Conservation (phyloP, 345 rosid genomes). For the Isatis tinctoria region DNA sequence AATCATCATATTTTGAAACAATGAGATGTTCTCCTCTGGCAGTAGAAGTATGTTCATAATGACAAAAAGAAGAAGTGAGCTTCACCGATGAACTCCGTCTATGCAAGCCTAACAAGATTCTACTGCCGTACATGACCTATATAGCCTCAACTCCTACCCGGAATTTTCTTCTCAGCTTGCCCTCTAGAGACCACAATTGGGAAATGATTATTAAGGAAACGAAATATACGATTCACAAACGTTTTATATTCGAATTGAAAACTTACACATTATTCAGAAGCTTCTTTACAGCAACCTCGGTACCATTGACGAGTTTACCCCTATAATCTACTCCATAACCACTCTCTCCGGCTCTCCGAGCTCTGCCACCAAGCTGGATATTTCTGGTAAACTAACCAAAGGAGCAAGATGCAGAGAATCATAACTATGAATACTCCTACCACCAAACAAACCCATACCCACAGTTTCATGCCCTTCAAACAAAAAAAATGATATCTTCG, state of each 20-base stretch:
- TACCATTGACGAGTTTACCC: slow-evolving; percentile 84
- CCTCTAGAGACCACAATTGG: slow-evolving; percentile 55
- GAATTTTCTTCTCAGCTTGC: slow-evolving; percentile 96
- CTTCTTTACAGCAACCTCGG: slow-evolving; percentile 95
- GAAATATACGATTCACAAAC: neutral
- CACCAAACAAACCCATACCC: too few relatives aligned
- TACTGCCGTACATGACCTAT: slow-evolving; percentile 94
- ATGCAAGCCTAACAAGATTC: slow-evolving; percentile 91
- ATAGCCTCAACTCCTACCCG: slow-evolving; percentile 97
- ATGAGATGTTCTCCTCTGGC: neutral
- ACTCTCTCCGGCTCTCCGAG: slow-evolving; percentile 99
- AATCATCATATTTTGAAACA: neutral
- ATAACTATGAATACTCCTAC: too few relatives aligned
- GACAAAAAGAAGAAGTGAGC: slow-evolving; percentile 3
- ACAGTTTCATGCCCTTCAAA: too few relatives aligned
- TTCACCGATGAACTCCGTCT: slow-evolving; percentile 88
- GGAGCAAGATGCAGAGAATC: too few relatives aligned
- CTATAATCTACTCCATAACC: slow-evolving; percentile 94
- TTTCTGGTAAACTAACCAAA: slow-evolving; percentile 83
- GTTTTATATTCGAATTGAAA: neutral
- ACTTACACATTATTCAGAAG: slow-evolving; percentile 85
- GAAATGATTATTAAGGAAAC: neutral
- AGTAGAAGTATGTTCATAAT: neutral
- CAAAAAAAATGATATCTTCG: too few relatives aligned
- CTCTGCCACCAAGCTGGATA: slow-evolving; percentile 98